Base-by-base conservation (phyloP, 148 eudicot genomes). In the Rhododendron mucronatum region DNA sequence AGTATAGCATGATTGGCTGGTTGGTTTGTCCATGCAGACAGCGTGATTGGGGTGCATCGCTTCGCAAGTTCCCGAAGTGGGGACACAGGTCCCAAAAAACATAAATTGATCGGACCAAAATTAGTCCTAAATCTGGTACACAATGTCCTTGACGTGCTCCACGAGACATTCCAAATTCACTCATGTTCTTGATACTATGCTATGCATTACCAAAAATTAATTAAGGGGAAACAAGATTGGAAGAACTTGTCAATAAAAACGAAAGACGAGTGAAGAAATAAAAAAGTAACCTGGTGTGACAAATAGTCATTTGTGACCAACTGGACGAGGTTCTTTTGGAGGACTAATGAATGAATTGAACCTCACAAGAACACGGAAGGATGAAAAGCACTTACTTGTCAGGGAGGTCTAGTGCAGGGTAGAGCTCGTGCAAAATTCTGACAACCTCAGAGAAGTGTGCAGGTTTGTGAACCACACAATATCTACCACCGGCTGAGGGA, bases 401-500 rank as follows among this genome's bases (percentile, higher is more conserved):
- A 45, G 92, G 89, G 61, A 90, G 84, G 44, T 69, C 57, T 59
- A 89, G 78, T 37, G 85, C 37, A 35, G 93, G 92, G 73, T 90
- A 90, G 45, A 92, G 84, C 16, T 89, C 87, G 2, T 77, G 78
- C 30, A 90, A 76, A 84, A 88, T 83, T 10, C 59, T 59, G 18
- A 89, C 80, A 39, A 88, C 61, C 75, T 89, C 88, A 4, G 87
- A 86, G 26, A 55, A 59, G 75, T 84, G 88, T 2, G 78, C 79
- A 73, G 82, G 57, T 39, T 74, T 86, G 57, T 82, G 88, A 73
- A 89, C 91, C 37, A 92, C 73, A 76, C 88, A 84, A 41, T 89
- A 92, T 83, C 92, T 89, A 44, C 94, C 94, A 83, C 69, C 44
- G 4, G 92, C 94, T 18, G 89, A 89, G 33, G 33, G 33, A n/a